Percentiles rank a stretch among this genome's conserved stretches.
Conservation (phyloP, 768 basidiomycete genomes). For the Lyophyllum semitale region DNA sequence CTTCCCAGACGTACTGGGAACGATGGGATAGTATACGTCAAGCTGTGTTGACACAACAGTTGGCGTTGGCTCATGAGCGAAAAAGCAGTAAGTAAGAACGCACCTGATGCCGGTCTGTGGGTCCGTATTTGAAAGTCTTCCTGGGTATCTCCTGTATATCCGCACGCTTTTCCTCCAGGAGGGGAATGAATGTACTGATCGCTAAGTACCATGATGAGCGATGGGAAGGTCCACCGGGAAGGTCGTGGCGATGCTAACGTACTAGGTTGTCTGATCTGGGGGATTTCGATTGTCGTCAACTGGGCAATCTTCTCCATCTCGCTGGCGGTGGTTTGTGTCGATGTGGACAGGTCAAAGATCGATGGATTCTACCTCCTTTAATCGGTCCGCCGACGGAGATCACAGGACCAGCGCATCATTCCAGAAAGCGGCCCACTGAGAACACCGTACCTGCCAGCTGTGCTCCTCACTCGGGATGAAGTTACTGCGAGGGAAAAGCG, state of each 20-base stretch:
- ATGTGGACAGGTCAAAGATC: no score
- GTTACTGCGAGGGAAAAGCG: no score
- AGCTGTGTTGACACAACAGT: slow-evolving; percentile 37
- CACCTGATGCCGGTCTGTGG: slow-evolving; percentile 52
- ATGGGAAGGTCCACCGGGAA: not conserved
- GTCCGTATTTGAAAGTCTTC: slow-evolving; percentile 60
- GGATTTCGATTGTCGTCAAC: slow-evolving; percentile 29
- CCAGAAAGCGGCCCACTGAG: no score
- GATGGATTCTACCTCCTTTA: no score
- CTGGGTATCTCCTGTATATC: slow-evolving; percentile 51
- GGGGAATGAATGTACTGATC: slow-evolving; percentile 24
- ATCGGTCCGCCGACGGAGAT: no score
- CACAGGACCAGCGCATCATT: no score
- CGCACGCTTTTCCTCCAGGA: slow-evolving; percentile 47
- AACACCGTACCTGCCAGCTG: no score
- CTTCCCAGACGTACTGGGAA: slow-evolving; percentile 23
- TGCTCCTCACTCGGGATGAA: no score
- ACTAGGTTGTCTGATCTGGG: slow-evolving; percentile 36
- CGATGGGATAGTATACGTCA: slow-evolving; percentile 63
- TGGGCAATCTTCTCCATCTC: slow-evolving; percentile 38
- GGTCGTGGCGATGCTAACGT: slow-evolving; percentile 14
- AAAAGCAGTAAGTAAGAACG: slow-evolving; percentile 8
- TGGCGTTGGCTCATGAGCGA: not conserved
- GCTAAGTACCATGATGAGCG: not conserved
- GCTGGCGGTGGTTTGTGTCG: no score